Base-by-base conservation (phyloP, 768 basidiomycete species). In the Roridomyces roridus region DNA sequence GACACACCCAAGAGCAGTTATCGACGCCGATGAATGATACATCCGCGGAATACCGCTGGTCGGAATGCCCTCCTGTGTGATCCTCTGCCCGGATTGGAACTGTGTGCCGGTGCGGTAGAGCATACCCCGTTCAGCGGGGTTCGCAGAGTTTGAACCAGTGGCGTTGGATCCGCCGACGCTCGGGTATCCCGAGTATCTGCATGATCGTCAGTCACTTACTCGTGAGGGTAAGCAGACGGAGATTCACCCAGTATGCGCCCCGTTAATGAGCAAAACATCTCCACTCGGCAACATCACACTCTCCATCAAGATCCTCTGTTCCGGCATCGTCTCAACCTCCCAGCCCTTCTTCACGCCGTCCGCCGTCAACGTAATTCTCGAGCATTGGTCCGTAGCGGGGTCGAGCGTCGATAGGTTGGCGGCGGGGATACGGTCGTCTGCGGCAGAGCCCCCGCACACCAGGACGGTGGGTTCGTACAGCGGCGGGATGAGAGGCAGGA, bases 201-300 rank as follows among this genome's bases (percentile, higher is more conserved):
- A 75, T 85, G 7, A 44, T 11, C n/a, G 43, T 7, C 40, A 20
- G 18, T 41, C 11, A n/a, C n/a, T n/a, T n/a, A n/a, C n/a, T n/a
- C n/a, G n/a, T n/a, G n/a, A 40, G 21, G 10, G 15, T n/a, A 18
- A 40, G 10, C 15, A 40, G 15, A 40, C 15, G 39, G 20, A 12
- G 39, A 44, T 24, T 84, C 84, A 51, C 34, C 48, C 48, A 2
- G 50, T 42, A 18, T 51, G 50, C 6, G 25, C 50, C n/a, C 50
- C 50, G 62, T 86, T 85, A 56, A 84, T 72, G 64, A 85, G 77
- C 40, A 85, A 66, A 21, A 84, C 72, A 25, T 78, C 71, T 23
- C 85, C 84, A 7, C 79, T 83, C 3, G 86, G 85, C 24, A 85
- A 76, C 10, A 85, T 64, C 21, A 86, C 78, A 20, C 80, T 82